phyloP scores from a whole-genome alignment of 2,329 filamentous ascomycete species.

The Penicillium olsonii region DNA sequence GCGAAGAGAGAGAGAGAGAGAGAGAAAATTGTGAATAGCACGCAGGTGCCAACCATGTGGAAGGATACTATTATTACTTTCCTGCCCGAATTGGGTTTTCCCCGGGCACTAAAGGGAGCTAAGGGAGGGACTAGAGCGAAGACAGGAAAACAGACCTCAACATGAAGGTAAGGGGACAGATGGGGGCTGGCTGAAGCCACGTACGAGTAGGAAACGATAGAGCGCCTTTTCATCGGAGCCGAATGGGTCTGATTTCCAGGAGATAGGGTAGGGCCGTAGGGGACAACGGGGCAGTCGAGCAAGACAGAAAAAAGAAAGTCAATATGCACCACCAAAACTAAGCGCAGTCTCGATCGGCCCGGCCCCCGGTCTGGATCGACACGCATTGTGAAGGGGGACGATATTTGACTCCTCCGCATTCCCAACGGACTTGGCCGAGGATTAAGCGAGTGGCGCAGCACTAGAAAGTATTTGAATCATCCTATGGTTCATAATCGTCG shows the following conservation, averaged over 20 bases:
- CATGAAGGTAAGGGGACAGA: not conserved
- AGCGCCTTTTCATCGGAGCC: constrained; percentile 12
- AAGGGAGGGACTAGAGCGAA: not conserved
- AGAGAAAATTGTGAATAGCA: constrained; percentile 19
- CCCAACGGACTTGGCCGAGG: constrained; percentile 26
- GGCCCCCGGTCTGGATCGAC: constrained; percentile 12
- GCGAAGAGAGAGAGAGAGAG: constrained; percentile 2
- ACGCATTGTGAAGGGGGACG: not conserved
- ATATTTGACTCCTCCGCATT: constrained; percentile 9
- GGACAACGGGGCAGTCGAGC: not conserved
- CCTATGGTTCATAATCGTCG: not conserved
- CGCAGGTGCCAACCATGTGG: constrained; percentile 39
- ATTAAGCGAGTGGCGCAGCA: constrained; percentile 29
- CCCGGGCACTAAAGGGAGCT: constrained; percentile 3
- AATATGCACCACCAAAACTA: not conserved
- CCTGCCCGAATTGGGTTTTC: not conserved
- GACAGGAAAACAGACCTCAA: not conserved
- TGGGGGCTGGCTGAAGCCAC: constrained; percentile 11
- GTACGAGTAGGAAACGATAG: constrained; percentile 6
- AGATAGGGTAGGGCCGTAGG: not conserved
- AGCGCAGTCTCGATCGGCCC: constrained; percentile 11
- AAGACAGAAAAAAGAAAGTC: not conserved
- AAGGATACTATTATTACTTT: constrained; percentile 19
- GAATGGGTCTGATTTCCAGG: not conserved
- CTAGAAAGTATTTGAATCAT: constrained; percentile 8